Base-by-base conservation (phyloP, 495 filamentous ascomycete species). In the Penicillium odoratum region DNA sequence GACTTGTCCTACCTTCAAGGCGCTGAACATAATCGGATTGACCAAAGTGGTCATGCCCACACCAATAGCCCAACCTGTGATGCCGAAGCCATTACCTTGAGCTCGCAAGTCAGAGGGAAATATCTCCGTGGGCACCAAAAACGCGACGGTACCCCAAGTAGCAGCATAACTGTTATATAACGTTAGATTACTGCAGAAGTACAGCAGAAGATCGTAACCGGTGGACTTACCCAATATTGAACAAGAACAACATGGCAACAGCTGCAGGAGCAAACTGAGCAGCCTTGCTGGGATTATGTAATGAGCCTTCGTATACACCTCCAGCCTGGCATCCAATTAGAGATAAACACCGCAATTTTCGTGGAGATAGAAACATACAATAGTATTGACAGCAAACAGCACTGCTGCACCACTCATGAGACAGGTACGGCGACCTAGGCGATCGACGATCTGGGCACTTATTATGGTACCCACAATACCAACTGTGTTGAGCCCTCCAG, bases 41-140 rank as follows among this genome's bases (percentile, higher is more conserved):
- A 83, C 75, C 40, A 81, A 67, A 16, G 76, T 78, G 28, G 81
- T 80, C 71, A 79, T 76, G 15, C 81, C 80, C 15, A 81, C 80
- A 33, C 81, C 82, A 61, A 84, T 78, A 6, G 81, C 81, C 81
- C 81, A 83, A 2, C 80, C 82, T 16, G 79, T 82, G 26, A 85
- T 81, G 0, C 78, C 78, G 59, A 83, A 84, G 2, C 80, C 79
- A 64, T 83, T 82, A 2, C 81, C 81, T 58, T 83, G 77, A 16
- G 80, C 78, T 45, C 80, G 74, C 36, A 83, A 65, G 30, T 81
- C 78, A n/a, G 72, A 72, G 3, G 78, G 77, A 58, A 78, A 83
- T 26, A 83, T 81, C 60, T 84, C 80, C 0, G 78, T 81, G 3
- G 79, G 81, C 69, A 62, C 33, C 33, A 36, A 36, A 11, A 81